Conservation (phyloP, 768 basidiomycete species). For the Mycena filopes region DNA sequence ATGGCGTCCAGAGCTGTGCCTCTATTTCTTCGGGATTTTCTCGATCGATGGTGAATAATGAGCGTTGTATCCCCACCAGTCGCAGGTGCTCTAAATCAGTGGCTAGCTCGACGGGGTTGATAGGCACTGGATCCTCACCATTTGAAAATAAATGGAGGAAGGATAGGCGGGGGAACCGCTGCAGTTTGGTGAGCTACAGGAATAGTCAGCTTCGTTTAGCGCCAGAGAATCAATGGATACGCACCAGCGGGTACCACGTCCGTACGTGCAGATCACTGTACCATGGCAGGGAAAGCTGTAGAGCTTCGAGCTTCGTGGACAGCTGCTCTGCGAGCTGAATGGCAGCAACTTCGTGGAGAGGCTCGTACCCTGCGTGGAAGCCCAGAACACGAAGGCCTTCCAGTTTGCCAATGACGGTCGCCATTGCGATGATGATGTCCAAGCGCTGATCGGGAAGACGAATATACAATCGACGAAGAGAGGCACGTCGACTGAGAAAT, state of each 20-base stretch:
- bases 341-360: conserved; percentile 39
- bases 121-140: conserved; percentile 40
- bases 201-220: not conserved
- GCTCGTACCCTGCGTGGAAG: conserved; percentile 47
- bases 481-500: conserved; percentile 44
- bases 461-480: conserved; percentile 47
- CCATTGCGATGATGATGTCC: conserved; percentile 35
- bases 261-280: conserved; percentile 30
- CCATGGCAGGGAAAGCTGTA: conserved; percentile 52
- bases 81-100: conserved; percentile 43
- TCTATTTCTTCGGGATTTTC: conserved; percentile 40
- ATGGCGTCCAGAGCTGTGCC: conserved; percentile 48
- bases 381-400: conserved; percentile 48
- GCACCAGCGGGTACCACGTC: conserved; percentile 42
- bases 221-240: not conserved
- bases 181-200: conserved; percentile 37
- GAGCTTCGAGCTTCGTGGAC: conserved; percentile 44
- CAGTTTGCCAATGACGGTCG: conserved; percentile 40
- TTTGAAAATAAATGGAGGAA: conserved; percentile 53
- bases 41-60: conserved; percentile 49
- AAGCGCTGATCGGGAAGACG: conserved; percentile 44
- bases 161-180: conserved; percentile 42
- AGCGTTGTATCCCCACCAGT: conserved; percentile 51
- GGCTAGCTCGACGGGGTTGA: conserved; percentile 48
- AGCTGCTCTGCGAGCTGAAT: conserved; percentile 39